Percentiles rank a stretch among this genome's conserved stretches.
phyloP scores from a whole-genome alignment of 495 filamentous ascomycete genomes.

The Neurospora tetraspora region DNA sequence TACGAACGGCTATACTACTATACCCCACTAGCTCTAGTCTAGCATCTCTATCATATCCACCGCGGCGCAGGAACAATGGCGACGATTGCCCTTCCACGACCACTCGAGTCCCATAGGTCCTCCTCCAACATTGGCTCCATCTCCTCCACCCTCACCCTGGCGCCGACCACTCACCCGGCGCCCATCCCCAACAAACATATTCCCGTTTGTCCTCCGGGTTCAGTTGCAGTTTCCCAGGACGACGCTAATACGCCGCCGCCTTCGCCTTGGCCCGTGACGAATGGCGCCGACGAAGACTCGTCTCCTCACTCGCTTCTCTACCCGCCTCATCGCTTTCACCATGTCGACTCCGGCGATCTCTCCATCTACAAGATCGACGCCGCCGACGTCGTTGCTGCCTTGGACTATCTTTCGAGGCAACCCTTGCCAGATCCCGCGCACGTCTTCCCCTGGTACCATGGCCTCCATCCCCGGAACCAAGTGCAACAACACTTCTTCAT shows the following conservation, averaged over 20 bases:
- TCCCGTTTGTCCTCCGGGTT: conserved; percentile 72
- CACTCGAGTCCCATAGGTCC: conserved; percentile 36
- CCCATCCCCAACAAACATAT: conserved; percentile 87
- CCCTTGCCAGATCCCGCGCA: conserved; percentile 70
- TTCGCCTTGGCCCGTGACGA: conserved; percentile 30
- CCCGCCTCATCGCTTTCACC: conserved; percentile 54
- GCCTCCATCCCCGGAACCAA: conserved; percentile 80
- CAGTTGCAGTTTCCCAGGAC: conserved; percentile 50
- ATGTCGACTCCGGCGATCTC: conserved; percentile 44
- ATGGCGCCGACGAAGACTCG: conserved; percentile 34
- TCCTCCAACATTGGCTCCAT: conserved; percentile 38
- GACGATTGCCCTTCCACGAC: conserved; percentile 43
- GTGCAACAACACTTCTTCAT: conserved; percentile 85
- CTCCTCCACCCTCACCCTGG: conserved; percentile 40
- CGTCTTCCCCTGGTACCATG: conserved; percentile 97
- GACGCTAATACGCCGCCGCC: conserved; percentile 57
- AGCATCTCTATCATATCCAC: neutral
- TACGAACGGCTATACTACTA: neutral
- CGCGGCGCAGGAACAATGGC: conserved; percentile 29
- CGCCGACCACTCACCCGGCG: conserved; percentile 35
- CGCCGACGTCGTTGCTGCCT: conserved; percentile 53
- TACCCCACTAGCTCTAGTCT: neutral
- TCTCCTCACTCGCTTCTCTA: conserved; percentile 57
- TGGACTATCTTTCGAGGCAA: conserved; percentile 65
- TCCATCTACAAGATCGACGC: conserved; percentile 67